A percentile compares a stretch with the other conserved stretches of the same genome.
These are phyloP conservation scores for Ammopiptanthus mongolicus DNA, from an alignment of 306 rosid species.

Conservation along the genomic window DNA sequence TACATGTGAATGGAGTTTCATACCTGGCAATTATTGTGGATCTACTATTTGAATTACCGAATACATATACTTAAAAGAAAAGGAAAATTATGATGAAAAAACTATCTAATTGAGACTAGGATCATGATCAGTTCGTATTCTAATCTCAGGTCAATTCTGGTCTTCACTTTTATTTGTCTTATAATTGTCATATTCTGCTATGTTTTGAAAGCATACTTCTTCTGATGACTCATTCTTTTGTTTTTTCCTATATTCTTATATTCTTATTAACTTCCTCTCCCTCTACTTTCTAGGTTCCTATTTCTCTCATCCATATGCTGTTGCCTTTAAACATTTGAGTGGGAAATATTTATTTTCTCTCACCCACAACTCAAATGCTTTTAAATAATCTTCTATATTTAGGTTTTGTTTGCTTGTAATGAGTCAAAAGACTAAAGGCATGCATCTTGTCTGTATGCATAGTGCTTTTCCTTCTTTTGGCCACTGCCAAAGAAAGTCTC, in stretches of 20 bases:
- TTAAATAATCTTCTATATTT: background rate
- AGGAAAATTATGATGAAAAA: background rate
- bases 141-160: background rate
- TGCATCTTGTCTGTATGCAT: background rate
- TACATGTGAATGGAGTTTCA: background rate
- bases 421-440: background rate
- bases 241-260: too few species aligned
- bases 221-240: background rate
- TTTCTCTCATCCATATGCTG: background rate
- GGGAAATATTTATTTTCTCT: background rate
- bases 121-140: background rate
- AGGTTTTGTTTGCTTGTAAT: background rate
- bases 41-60: background rate
- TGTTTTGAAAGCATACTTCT: background rate
- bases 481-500: background rate
- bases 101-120: background rate
- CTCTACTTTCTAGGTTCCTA: background rate
- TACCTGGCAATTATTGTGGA: conserved; percentile 5
- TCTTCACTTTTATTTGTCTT: background rate
- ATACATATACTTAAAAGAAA: background rate
- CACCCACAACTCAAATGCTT: background rate
- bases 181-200: background rate
- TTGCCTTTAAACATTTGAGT: background rate
- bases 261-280: background rate
- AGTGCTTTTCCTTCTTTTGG: background rate